Evolutionary conservation across 2,329 filamentous ascomycete species (phyloP).

Genomic region (Botrytis byssoidea): DNA sequence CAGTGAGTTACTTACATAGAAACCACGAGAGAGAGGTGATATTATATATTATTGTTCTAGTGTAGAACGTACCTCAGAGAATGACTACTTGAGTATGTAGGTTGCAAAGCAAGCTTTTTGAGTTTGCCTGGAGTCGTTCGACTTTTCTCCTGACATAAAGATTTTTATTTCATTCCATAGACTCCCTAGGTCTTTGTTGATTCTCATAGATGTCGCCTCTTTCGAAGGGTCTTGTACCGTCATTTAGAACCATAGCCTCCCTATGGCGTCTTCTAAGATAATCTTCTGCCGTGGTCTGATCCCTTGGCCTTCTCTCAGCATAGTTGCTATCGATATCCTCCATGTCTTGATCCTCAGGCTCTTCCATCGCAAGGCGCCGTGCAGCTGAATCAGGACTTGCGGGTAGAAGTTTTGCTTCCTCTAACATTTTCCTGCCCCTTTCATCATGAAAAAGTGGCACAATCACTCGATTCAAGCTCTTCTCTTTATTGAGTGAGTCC

Average conservation of each 20-base stretch:
- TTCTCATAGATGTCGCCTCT: conserved; percentile 75
- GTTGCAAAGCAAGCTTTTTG: background rate
- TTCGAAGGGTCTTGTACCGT: conserved; percentile 72
- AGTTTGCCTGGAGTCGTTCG: background rate
- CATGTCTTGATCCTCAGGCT: conserved; percentile 50
- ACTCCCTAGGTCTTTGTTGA: conserved; percentile 18
- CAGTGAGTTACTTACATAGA: background rate
- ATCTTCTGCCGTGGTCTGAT: conserved; percentile 65
- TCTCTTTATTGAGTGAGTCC: conserved; percentile 30
- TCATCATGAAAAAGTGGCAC: conserved; percentile 41
- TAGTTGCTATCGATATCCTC: conserved; percentile 36
- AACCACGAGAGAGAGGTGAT: background rate
- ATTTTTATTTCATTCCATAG: background rate
- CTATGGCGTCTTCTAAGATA: conserved; percentile 71
- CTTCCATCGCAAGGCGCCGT: conserved; percentile 45
- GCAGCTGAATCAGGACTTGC: conserved; percentile 6
- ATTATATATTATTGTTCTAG: background rate
- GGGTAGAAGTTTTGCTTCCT: conserved; percentile 35
- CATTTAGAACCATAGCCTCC: conserved; percentile 88
- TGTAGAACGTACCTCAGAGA: background rate
- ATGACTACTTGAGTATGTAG: background rate
- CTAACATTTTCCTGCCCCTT: conserved; percentile 32
- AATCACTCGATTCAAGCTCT: conserved; percentile 46
- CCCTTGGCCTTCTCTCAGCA: conserved; percentile 43
- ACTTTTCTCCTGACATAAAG: background rate